These are phyloP conservation scores for Lonicera japonica DNA, from an alignment of 129 eudicot genomes.

Conservation along the genomic window DNA sequence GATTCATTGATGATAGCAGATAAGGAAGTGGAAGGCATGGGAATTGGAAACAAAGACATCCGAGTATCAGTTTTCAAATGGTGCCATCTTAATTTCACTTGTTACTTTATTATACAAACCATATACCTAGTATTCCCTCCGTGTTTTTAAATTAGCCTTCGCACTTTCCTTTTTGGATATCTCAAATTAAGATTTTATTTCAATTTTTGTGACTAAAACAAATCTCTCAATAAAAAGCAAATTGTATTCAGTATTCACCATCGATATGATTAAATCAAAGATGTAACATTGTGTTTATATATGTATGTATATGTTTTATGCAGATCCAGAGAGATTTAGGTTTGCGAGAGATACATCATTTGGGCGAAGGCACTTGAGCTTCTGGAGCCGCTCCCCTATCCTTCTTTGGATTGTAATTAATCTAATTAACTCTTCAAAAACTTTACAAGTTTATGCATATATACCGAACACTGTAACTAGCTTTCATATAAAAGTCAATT, in stretches of 20 bases:
- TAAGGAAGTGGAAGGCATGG: conserved; percentile 71
- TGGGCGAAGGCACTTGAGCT: conserved; percentile 62
- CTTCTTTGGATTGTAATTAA: conserved; percentile 48
- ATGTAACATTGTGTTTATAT: no score
- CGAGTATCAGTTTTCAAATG: conserved; percentile 55
- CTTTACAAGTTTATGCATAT: no score
- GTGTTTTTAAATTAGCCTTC: background rate
- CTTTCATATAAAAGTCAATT: no score
- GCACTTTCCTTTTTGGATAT: no score
- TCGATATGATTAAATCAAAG: no score
- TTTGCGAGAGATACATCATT: conserved; percentile 67
- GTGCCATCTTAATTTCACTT: conserved; percentile 17
- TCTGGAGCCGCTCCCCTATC: conserved; percentile 49
- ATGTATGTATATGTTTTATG: background rate
- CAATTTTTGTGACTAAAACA: no score
- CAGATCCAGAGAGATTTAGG: conserved; percentile 69
- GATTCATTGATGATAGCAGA: conserved; percentile 20
- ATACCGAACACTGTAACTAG: no score
- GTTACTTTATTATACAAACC: no score
- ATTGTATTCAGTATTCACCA: no score
- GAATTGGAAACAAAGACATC: conserved; percentile 54
- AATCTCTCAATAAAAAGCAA: no score
- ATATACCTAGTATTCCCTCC: no score
- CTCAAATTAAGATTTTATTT: no score
- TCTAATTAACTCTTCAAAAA: conserved; percentile 16